phyloP scores from a whole-genome alignment of 805 yeast genomes.

The Zygoascus biomembranicola region DNA sequence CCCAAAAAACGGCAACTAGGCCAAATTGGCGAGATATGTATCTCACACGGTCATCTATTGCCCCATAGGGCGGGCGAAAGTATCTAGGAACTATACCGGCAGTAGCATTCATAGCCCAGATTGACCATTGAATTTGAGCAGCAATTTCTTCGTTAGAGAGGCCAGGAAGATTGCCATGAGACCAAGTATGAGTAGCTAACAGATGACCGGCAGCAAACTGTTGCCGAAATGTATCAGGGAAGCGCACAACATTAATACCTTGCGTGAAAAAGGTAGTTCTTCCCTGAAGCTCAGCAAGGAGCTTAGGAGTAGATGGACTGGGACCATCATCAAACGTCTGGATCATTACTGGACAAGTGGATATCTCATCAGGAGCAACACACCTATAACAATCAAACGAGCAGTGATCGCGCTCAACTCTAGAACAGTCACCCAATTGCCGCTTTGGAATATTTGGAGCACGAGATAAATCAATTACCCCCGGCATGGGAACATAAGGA shows the following conservation, averaged over 20 bases:
- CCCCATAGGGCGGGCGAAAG: constrained; percentile 97
- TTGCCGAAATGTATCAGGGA: constrained; percentile 61
- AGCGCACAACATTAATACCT: constrained; percentile 70
- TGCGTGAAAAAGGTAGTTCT: constrained; percentile 77
- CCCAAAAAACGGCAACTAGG: constrained; percentile 85
- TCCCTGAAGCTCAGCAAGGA: constrained; percentile 45
- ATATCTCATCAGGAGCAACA: constrained; percentile 65
- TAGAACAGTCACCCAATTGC: constrained; percentile 45
- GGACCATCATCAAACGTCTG: constrained; percentile 98
- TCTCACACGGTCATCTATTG: constrained; percentile 79
- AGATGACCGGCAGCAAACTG: constrained; percentile 61
- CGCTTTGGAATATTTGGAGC: constrained; percentile 40
- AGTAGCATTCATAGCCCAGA: constrained; percentile 98
- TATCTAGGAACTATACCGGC: constrained; percentile 79
- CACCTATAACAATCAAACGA: constrained; percentile 85
- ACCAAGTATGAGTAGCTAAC: constrained; percentile 87
- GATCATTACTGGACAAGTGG: constrained; percentile 62
- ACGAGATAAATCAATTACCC: constrained; percentile 46
- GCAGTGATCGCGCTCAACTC: constrained; percentile 45
- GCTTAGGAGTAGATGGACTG: constrained; percentile 53
- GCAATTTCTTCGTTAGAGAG: constrained; percentile 71
- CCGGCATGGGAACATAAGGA: constrained; percentile 73
- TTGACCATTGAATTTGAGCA: constrained; percentile 90
- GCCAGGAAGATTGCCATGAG: constrained; percentile 75
- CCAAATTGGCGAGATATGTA: constrained; percentile 76